A percentile compares a stretch with the other conserved stretches of the same genome.
Conservation (phyloP, 306 rosid genomes). For the Sphenostylis stenocarpa region DNA sequence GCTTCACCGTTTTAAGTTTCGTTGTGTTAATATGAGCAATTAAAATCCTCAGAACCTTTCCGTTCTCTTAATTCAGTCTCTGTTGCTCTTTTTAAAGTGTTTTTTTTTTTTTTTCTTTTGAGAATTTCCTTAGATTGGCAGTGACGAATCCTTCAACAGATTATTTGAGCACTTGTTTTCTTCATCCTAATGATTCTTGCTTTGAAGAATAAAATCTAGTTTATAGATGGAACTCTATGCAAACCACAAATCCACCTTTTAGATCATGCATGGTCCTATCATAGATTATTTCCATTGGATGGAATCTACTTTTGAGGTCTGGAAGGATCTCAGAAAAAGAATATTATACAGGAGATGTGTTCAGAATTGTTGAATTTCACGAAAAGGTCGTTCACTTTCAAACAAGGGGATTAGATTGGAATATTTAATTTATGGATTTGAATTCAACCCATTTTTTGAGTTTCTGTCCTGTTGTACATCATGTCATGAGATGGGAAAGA, state of each 20-base stretch:
- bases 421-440: background rate
- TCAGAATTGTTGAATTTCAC: too few relatives aligned
- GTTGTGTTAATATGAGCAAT: background rate
- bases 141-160: background rate
- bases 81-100: too few relatives aligned
- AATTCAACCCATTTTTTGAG: background rate
- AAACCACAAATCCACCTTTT: background rate
- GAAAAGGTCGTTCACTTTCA: too few relatives aligned
- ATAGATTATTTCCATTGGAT: background rate
- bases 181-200: background rate
- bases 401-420: background rate
- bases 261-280: background rate
- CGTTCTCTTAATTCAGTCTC: too few relatives aligned
- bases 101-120: background rate
- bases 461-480: too few relatives aligned
- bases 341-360: background rate
- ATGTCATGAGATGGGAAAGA: too few relatives aligned
- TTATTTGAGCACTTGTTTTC: background rate
- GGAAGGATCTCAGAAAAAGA: background rate
- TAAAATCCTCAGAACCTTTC: background rate
- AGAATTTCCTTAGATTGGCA: background rate
- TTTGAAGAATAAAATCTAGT: background rate
- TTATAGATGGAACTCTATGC: background rate
- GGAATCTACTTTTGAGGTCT: background rate
- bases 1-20: background rate